Evolutionary conservation across 1,284 basidiomycete species (phyloP).

Genomic region (Ceratobasidium sp.): DNA sequence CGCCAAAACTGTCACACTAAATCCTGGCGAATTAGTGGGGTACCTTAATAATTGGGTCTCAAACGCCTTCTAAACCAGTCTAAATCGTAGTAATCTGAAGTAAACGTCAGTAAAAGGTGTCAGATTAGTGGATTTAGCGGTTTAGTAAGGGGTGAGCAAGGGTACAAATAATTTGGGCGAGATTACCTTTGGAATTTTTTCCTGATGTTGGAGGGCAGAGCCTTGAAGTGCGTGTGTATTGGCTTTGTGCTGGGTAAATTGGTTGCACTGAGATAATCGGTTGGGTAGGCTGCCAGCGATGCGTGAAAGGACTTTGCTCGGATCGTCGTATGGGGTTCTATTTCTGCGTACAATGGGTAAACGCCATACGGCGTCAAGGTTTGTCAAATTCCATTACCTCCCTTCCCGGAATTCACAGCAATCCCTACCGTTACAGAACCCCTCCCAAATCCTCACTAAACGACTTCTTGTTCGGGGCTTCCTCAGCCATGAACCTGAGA

Average conservation of each 20-base stretch:
- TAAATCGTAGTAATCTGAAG: too few relatives aligned
- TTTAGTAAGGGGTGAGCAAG: too few relatives aligned
- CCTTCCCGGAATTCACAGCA: neutral
- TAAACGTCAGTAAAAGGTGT: too few relatives aligned
- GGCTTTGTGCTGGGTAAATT: neutral
- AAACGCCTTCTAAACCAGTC: too few relatives aligned
- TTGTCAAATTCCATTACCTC: neutral
- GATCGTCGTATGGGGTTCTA: constrained; percentile 50
- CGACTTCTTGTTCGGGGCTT: constrained; percentile 73
- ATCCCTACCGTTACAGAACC: constrained; percentile 52
- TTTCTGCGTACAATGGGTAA: constrained; percentile 56
- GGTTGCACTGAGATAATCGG: neutral
- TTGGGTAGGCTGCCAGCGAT: constrained; percentile 6
- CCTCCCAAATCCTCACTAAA: constrained; percentile 62
- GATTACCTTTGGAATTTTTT: too few relatives aligned
- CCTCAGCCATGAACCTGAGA: constrained; percentile 62
- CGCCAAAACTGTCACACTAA: too few relatives aligned
- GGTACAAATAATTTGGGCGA: too few relatives aligned
- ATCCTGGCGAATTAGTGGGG: too few relatives aligned
- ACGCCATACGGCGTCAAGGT: constrained; percentile 56
- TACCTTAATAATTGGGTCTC: too few relatives aligned
- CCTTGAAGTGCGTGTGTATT: constrained; percentile 48
- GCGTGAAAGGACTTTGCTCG: constrained; percentile 31
- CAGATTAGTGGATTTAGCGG: too few relatives aligned
- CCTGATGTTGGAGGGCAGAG: constrained; percentile 59